Conservation (phyloP, 2,329 filamentous ascomycete species). For the Curvularia spicifera region DNA sequence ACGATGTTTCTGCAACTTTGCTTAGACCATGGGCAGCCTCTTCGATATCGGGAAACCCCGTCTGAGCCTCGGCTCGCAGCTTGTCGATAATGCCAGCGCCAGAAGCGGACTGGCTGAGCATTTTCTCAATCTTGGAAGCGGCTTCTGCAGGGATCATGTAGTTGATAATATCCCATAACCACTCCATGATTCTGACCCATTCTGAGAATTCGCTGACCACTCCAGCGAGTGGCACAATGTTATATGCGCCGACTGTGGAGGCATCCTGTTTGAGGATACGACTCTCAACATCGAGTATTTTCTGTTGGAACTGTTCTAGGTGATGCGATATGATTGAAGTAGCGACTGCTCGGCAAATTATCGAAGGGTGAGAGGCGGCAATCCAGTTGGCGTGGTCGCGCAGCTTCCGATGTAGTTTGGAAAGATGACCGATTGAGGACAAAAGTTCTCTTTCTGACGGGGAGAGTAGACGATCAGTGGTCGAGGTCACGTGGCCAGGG, state of each 20-base stretch:
- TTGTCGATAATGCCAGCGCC: constrained; percentile 79
- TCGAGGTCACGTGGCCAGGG: constrained; percentile 47
- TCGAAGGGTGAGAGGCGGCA: constrained; percentile 73
- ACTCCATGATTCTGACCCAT: constrained; percentile 84
- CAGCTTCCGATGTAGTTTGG: constrained; percentile 76
- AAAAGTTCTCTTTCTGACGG: constrained; percentile 85
- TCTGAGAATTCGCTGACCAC: constrained; percentile 84
- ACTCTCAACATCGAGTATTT: constrained; percentile 83
- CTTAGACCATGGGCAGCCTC: constrained; percentile 74
- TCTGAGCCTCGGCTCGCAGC: constrained; percentile 77
- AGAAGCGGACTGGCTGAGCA: constrained; percentile 55
- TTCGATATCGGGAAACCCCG: constrained; percentile 87
- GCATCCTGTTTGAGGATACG: constrained; percentile 78
- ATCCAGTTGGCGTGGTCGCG: constrained; percentile 71
- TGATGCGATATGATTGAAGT: constrained; percentile 77
- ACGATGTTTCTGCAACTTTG: constrained; percentile 82
- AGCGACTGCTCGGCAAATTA: constrained; percentile 86
- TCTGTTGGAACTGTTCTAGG: constrained; percentile 79
- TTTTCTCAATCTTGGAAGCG: constrained; percentile 20
- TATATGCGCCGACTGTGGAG: constrained; percentile 83
- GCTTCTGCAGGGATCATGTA: constrained; percentile 65
- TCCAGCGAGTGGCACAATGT: constrained; percentile 88
- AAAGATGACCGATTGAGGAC: constrained; percentile 75
- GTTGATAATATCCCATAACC: constrained; percentile 76
- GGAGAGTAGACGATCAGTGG: constrained; percentile 62